These are phyloP conservation scores for Solanum paucissectum DNA, from an alignment of 257 asterid species.

Conservation along the genomic window DNA sequence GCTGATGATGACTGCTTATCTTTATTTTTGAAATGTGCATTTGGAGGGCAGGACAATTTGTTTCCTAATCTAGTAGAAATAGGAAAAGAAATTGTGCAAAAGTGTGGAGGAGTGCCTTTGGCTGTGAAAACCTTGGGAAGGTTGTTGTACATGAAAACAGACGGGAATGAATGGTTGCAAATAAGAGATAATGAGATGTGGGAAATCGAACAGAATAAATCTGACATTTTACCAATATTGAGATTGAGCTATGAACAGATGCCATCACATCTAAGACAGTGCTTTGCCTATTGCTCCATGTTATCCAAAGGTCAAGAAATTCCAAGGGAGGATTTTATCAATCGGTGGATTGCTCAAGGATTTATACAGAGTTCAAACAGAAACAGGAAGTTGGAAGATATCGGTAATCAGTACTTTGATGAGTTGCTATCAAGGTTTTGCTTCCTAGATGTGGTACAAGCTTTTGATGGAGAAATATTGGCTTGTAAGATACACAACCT, in stretches of 20 bases:
- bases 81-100: conserved; percentile 37
- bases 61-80: conserved; percentile 24
- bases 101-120: conserved; percentile 42
- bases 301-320: conserved; percentile 40
- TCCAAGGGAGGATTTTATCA: conserved; percentile 32
- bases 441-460: conserved; percentile 40
- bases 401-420: conserved; percentile 36
- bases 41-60: conserved; percentile 12
- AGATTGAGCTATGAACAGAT: conserved; percentile 37
- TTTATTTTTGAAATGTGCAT: conserved; percentile 35
- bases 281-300: conserved; percentile 55
- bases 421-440: conserved; percentile 42
- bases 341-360: conserved; percentile 55
- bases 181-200: conserved; percentile 32
- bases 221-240: conserved; percentile 31
- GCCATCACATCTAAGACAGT: conserved; percentile 41
- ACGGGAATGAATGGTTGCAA: conserved; percentile 36
- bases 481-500: conserved; percentile 47
- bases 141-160: conserved; percentile 26
- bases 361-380: conserved; percentile 15
- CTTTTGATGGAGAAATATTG: conserved; percentile 46
- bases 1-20: conserved; percentile 31
- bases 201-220: conserved; percentile 39
- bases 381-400: conserved; percentile 18
- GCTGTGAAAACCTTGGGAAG: conserved; percentile 43